Conservation (phyloP, 2,329 filamentous ascomycete species). For the Venturiaceae sp. region DNA sequence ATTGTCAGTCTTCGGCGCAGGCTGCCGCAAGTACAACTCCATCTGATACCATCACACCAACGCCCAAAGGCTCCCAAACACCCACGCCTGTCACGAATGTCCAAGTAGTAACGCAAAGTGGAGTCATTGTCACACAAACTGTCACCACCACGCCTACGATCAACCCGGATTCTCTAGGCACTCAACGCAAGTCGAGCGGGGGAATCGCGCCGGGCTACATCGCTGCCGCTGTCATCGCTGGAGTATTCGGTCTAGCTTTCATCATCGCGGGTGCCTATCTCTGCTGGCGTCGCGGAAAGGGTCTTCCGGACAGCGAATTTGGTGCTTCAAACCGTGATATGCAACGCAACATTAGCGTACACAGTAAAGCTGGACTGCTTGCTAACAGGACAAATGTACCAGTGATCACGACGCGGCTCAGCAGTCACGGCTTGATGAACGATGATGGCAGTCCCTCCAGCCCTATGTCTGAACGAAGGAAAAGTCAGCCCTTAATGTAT, state of each 20-base stretch:
- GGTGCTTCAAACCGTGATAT: slow-evolving; percentile 2
- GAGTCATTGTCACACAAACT: slow-evolving; percentile 32
- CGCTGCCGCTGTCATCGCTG: slow-evolving; percentile 35
- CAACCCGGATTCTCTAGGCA: no score
- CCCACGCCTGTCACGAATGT: slow-evolving; percentile 23
- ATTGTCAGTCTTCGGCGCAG: neutral
- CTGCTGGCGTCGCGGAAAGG: slow-evolving; percentile 23
- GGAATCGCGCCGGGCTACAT: slow-evolving; percentile 31
- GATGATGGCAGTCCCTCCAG: slow-evolving; percentile 12
- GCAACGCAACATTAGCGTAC: slow-evolving; percentile 34
- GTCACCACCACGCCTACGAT: slow-evolving; percentile 28
- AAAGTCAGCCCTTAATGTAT: slow-evolving; percentile 34
- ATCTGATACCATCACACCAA: neutral
- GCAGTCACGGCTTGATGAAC: slow-evolving; percentile 12
- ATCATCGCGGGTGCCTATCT: slow-evolving; percentile 18
- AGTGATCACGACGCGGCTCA: slow-evolving; percentile 16
- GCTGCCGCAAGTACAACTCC: neutral
- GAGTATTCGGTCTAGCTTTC: slow-evolving; percentile 25
- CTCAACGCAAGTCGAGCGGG: neutral
- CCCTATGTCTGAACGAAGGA: slow-evolving; percentile 24
- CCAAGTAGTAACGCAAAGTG: slow-evolving; percentile 32
- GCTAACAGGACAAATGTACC: neutral
- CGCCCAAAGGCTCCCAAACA: slow-evolving; percentile 12
- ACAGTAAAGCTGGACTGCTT: slow-evolving; percentile 37
- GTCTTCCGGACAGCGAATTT: slow-evolving; percentile 10